These are phyloP conservation scores for Hymenotorrendiella dingleyae DNA, from an alignment of 2,329 filamentous ascomycete genomes.

Conservation along the genomic window DNA sequence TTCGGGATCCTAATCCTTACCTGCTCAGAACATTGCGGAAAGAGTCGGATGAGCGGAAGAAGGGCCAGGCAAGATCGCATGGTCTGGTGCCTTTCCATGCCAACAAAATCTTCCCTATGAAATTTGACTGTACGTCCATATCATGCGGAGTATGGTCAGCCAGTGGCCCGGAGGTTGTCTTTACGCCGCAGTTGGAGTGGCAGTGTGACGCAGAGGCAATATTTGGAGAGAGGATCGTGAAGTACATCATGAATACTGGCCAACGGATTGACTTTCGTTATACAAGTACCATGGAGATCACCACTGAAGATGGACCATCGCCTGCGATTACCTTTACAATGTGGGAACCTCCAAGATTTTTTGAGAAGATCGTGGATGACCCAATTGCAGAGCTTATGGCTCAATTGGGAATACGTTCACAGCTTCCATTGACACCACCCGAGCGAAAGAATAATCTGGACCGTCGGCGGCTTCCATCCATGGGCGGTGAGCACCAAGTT, in stretches of 20 bases:
- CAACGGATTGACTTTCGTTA: conserved; percentile 44
- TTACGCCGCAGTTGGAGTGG: conserved; percentile 38
- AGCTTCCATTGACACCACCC: neutral
- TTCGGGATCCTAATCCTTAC: conserved; percentile 17
- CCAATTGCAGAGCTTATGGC: conserved; percentile 5
- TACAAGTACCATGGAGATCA: conserved; percentile 26
- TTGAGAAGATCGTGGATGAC: conserved; percentile 23
- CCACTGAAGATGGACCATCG: conserved; percentile 35
- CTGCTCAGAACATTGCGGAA: conserved; percentile 17
- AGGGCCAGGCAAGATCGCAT: neutral
- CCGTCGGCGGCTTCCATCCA: conserved; percentile 28
- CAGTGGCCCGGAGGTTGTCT: conserved; percentile 32
- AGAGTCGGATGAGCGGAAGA: conserved; percentile 19
- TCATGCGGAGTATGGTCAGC: conserved; percentile 41
- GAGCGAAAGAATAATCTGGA: conserved; percentile 5
- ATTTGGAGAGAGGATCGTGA: conserved; percentile 35
- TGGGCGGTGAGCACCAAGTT: conserved; percentile 18
- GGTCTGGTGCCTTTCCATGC: neutral
- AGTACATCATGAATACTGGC: conserved; percentile 31
- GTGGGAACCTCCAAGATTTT: conserved; percentile 45
- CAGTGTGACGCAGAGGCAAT: conserved; percentile 33
- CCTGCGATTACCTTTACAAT: conserved; percentile 45
- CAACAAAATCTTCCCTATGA: conserved; percentile 18
- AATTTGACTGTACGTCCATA: conserved; percentile 31
- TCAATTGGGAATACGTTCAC: conserved; percentile 6